Percentiles rank a stretch among this genome's conserved stretches.
Evolutionary conservation across 202 grass and related monocot species (phyloP).

Genomic region (Panicum virgatum): DNA sequence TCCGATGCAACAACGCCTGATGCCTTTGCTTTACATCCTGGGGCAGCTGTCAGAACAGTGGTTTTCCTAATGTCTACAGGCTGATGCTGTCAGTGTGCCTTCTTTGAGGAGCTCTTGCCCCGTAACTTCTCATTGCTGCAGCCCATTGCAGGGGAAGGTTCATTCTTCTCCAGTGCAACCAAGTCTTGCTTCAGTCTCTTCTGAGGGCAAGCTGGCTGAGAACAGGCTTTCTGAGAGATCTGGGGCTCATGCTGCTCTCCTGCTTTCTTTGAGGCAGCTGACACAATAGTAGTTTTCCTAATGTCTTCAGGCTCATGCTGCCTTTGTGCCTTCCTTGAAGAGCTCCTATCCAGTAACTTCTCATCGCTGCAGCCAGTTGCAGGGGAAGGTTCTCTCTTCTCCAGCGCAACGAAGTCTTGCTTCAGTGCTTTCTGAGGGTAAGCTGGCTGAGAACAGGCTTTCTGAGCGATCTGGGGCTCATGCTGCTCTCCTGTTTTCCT

Average conservation of each 20-base stretch:
- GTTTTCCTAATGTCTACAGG: not conserved
- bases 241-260: not conserved
- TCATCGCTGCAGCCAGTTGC: not conserved
- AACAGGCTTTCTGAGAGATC: not conserved
- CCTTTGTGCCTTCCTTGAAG: slow-evolving; percentile 14
- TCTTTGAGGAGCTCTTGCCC: slow-evolving; percentile 1
- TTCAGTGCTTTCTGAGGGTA: slow-evolving; percentile 27
- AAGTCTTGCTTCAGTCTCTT: slow-evolving; percentile 18
- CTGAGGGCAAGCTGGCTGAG: not conserved
- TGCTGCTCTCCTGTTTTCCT: slow-evolving; percentile 7
- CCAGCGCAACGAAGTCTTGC: not conserved
- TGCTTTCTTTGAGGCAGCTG: slow-evolving; percentile 5
- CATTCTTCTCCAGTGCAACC: not conserved
- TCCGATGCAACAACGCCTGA: not conserved
- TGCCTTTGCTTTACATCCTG: slow-evolving; percentile 20
- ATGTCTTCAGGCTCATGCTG: not conserved
- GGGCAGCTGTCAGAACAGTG: not conserved
- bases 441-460: not conserved
- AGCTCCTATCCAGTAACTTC: not conserved
- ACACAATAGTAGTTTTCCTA: not conserved
- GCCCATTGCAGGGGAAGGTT: not conserved
- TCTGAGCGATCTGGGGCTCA: not conserved
- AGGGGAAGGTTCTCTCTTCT: not conserved
- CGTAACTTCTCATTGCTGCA: not conserved
- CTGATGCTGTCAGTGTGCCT: not conserved